Evolutionary conservation across 2,329 filamentous ascomycete genomes (phyloP).

Genomic region (Ilyonectria destructans): DNA sequence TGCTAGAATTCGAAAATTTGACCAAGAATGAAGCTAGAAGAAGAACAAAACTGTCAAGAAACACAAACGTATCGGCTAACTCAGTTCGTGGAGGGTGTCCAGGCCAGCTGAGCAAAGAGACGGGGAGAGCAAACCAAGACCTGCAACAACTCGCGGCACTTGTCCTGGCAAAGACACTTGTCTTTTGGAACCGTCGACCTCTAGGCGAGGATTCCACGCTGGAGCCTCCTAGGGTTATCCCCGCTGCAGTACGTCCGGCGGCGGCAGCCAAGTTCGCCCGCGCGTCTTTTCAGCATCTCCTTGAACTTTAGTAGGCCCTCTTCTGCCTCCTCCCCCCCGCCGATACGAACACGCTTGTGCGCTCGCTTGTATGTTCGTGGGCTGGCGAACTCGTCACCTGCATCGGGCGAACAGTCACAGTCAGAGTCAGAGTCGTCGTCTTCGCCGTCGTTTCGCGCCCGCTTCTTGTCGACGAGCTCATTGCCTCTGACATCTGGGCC

Average conservation of each 20-base stretch:
- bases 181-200: not conserved
- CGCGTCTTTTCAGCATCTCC: not conserved
- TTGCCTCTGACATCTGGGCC: not conserved
- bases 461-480: not conserved
- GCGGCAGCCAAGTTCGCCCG: not conserved
- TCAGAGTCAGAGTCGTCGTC: not conserved
- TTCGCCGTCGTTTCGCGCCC: conserved; percentile 15
- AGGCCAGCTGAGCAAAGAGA: not conserved
- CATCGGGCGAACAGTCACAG: not conserved
- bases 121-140: not conserved
- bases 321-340: not conserved
- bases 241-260: not conserved
- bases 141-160: not conserved
- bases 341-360: conserved; percentile 14
- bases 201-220: not conserved
- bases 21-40: not conserved
- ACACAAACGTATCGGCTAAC: not conserved
- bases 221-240: not conserved
- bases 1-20: not conserved
- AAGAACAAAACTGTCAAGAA: no score
- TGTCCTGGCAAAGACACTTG: not conserved
- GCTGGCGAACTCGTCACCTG: conserved; percentile 12
- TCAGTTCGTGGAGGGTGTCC: not conserved
- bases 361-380: conserved; percentile 12
- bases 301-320: not conserved